A percentile compares a stretch with the other conserved stretches of the same genome.
Conservation (phyloP, 1,139 yeast species). For the Candida pseudoviswanathii region DNA sequence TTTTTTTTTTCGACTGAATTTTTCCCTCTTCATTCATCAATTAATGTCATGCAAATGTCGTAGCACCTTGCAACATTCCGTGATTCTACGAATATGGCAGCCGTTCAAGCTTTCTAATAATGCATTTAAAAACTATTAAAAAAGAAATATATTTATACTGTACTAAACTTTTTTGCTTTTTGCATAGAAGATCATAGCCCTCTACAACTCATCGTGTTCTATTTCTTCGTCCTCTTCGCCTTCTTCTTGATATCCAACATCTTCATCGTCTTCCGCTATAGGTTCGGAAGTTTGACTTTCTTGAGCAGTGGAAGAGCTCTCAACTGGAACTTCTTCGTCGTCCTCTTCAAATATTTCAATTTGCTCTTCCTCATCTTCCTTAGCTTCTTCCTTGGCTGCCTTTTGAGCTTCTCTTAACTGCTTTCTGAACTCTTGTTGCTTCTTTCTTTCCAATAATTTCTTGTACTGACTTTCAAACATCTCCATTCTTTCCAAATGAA, state of each 20-base stretch:
- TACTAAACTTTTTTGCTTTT: background rate
- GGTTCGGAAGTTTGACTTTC: slow-evolving; percentile 3
- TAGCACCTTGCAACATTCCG: too few relatives aligned
- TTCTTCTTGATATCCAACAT: slow-evolving; percentile 39
- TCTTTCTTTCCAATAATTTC: slow-evolving; percentile 37
- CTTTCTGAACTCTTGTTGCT: slow-evolving; percentile 37
- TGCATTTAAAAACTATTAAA: background rate
- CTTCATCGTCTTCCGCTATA: slow-evolving; percentile 21
- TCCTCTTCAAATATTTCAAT: slow-evolving; percentile 16
- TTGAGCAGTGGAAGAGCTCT: background rate
- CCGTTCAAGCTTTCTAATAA: too few relatives aligned
- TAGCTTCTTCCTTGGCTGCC: slow-evolving; percentile 20
- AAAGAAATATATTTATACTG: background rate
- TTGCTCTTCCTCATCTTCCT: slow-evolving; percentile 21
- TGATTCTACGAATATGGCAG: too few relatives aligned
- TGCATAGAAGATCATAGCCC: background rate
- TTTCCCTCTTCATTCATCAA: too few relatives aligned
- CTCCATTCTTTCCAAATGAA: slow-evolving; percentile 43
- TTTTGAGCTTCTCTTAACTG: slow-evolving; percentile 31
- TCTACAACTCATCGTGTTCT: slow-evolving; percentile 62
- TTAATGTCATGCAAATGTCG: too few relatives aligned
- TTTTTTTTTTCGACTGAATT: too few relatives aligned
- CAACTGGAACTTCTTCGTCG: slow-evolving; percentile 8
- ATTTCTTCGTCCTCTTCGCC: slow-evolving; percentile 4
- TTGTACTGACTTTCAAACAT: slow-evolving; percentile 37